phyloP scores from a whole-genome alignment of 495 filamentous ascomycete species.

The Tuber indicum region DNA sequence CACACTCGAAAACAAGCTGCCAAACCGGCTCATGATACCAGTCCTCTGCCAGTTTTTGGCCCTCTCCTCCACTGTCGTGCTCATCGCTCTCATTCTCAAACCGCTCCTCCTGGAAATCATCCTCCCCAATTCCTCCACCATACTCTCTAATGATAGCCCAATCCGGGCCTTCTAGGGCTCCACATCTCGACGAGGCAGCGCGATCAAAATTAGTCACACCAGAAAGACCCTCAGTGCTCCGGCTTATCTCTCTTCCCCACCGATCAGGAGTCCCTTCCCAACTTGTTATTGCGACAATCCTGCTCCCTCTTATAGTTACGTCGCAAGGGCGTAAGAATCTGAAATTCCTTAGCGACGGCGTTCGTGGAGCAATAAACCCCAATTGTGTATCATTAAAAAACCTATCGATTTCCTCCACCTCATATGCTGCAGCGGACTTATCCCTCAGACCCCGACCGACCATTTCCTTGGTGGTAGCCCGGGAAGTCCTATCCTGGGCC shows the following conservation, averaged over 20 bases:
- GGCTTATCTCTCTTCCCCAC: not conserved
- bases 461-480: not conserved
- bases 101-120: not conserved
- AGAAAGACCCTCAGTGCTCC: not conserved
- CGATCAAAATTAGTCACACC: not conserved
- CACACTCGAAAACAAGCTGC: not conserved
- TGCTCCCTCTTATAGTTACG: not conserved
- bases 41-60: not conserved
- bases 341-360: not conserved
- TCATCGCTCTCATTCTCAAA: not conserved
- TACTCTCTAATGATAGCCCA: not conserved
- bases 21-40: constrained; percentile 2
- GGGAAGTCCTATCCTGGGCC: not conserved
- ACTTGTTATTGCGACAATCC: not conserved
- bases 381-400: not conserved
- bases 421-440: not conserved
- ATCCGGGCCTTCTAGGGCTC: not conserved
- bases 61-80: not conserved
- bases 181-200: not conserved
- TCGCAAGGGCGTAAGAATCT: not conserved
- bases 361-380: not conserved
- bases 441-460: not conserved
- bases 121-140: not conserved
- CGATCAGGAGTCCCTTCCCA: not conserved
- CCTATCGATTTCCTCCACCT: not conserved